Evolutionary conservation across 2,329 filamentous ascomycete genomes (phyloP), one percentile per base, ranked within the genome.

Genomic region (Xylaria sp.): DNA sequence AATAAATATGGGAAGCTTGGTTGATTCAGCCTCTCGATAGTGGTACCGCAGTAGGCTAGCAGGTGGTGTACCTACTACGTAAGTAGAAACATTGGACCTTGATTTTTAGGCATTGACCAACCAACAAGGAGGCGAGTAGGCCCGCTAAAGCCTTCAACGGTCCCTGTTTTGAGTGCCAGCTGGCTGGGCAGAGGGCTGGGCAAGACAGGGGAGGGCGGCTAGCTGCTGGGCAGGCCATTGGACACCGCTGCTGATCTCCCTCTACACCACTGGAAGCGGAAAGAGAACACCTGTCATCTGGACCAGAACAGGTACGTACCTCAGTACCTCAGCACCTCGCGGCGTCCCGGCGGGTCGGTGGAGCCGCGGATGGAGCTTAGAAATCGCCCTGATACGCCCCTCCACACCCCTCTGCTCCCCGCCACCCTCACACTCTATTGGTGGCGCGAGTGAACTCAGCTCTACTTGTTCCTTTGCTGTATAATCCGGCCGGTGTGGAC

Each of bases 251-350:
- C 42, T 20, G 53, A 51, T 49, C 38, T 25, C 42, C 31, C 31
- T 22, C 11, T 22, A 5, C 38, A 17, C 55, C 57, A 39, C 13
- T 42, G n/a, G 31, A 27, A 51, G 11, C 20, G 49, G 55, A 59
- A 75, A 75, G 72, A 73, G 73, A 75, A 75, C 73, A 75, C 72
- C 69, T 75, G 73, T 74, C 73, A 73, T 74, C 58, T 67, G 47
- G 63, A 33, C 15, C 54, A 66, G 64, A 63, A 63, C 66, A 59
- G 62, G n/a, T 33, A 33, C 29, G 31, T 33, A 33, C 49, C 17
- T 29, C 5, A n/a, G 56, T 3, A 63, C 65, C 67, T 67, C 65
- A 39, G 6, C 53, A 57, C n/a, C n/a, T n/a, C n/a, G n/a, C n/a
- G n/a, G 38, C 42, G 49, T 58, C 45, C 59, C 45, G 51, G 27